These are phyloP conservation scores for Ramaria sp. DNA, from an alignment of 768 basidiomycete genomes.

Conservation along the genomic window DNA sequence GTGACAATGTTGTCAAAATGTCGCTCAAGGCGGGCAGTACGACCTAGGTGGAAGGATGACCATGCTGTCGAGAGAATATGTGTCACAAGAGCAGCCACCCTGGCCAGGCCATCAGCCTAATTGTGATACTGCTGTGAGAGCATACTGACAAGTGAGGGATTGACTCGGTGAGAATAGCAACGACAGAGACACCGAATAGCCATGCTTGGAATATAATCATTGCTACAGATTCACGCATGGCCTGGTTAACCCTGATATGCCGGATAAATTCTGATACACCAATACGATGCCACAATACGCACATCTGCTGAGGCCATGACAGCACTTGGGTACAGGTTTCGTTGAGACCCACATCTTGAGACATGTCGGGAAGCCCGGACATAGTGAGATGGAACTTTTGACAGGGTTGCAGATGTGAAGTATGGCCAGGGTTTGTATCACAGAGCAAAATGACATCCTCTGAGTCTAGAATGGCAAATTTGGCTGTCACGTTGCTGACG, in stretches of 20 bases:
- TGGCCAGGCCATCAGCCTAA: conserved; percentile 13
- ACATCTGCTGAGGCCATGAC: conserved; percentile 37
- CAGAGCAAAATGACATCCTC: conserved; percentile 24
- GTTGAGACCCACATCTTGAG: conserved; percentile 4
- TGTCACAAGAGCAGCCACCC: conserved; percentile 36
- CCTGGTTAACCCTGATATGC: conserved; percentile 29
- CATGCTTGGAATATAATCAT: conserved; percentile 37
- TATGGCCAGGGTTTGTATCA: conserved; percentile 26
- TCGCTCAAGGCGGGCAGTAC: conserved; percentile 20
- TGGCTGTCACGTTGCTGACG: conserved; percentile 17
- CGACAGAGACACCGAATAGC: conserved; percentile 34
- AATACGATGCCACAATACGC: conserved; percentile 11
- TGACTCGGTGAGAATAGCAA: conserved; percentile 40
- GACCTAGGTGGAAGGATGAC: conserved; percentile 33
- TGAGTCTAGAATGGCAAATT: conserved; percentile 14
- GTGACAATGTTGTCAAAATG: conserved; percentile 28
- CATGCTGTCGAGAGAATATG: conserved; percentile 38
- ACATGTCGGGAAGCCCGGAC: background rate
- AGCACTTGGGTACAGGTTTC: conserved; percentile 31
- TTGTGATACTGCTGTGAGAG: background rate
- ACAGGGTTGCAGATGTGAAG: conserved; percentile 1
- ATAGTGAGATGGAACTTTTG: background rate
- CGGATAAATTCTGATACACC: background rate
- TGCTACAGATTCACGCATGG: conserved; percentile 38
- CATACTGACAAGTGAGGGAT: conserved; percentile 36